Percentiles rank a stretch among this genome's conserved stretches.
Evolutionary conservation across 371 early-diverging fungal species (phyloP).

Genomic region (Encephalitozoon intestinalis): DNA sequence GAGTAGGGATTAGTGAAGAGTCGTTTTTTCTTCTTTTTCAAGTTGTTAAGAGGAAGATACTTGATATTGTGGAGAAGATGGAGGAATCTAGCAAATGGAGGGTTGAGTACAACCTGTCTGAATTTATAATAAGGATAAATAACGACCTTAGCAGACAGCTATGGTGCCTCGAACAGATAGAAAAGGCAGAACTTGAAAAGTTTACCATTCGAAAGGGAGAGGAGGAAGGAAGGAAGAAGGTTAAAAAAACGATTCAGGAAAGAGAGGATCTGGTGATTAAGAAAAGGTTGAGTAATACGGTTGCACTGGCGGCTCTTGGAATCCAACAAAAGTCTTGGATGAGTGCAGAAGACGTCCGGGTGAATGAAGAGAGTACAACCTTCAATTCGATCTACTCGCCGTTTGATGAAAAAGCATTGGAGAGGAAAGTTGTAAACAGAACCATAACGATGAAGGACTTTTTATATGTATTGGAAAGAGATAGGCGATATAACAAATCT

Average conservation of each 20-base stretch:
- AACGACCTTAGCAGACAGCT: conserved; percentile 61
- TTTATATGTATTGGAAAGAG: conserved; percentile 57
- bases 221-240: conserved; percentile 55
- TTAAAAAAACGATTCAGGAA: conserved; percentile 59
- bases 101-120: conserved; percentile 41
- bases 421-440: conserved; percentile 49
- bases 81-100: conserved; percentile 54
- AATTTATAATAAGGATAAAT: conserved; percentile 52
- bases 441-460: conserved; percentile 60
- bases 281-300: conserved; percentile 59
- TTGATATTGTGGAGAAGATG: conserved; percentile 58
- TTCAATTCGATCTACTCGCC: conserved; percentile 57
- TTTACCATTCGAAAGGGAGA: conserved; percentile 53
- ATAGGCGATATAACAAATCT: conserved; percentile 61
- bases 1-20: conserved; percentile 49
- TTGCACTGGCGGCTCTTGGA: conserved; percentile 62
- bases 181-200: conserved; percentile 57
- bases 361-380: conserved; percentile 46
- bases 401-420: conserved; percentile 56
- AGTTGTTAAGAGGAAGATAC: conserved; percentile 56
- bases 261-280: conserved; percentile 62
- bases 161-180: conserved; percentile 61
- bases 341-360: conserved; percentile 22
- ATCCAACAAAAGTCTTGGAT: conserved; percentile 61
- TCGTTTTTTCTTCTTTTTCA: conserved; percentile 51